A percentile compares a stretch with the other conserved stretches of the same genome.
These are phyloP conservation scores for Camelina sativa DNA, from an alignment of 345 rosid genomes.

Conservation along the genomic window DNA sequence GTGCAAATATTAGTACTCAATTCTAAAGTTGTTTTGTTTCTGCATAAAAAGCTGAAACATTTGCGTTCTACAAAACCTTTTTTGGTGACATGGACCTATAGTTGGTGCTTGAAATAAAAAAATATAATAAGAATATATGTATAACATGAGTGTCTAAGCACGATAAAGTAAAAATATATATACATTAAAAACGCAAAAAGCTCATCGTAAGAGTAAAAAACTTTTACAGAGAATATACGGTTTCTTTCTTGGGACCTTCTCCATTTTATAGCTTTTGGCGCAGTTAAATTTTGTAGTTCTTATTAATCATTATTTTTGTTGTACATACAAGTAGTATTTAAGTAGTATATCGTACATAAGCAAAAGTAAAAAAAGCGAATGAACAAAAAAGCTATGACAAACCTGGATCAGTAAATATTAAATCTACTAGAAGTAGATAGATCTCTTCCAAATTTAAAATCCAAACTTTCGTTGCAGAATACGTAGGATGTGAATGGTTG, in stretches of 20 bases:
- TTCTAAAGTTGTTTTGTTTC: constrained; percentile 31
- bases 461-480: constrained; percentile 2
- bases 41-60: constrained; percentile 42
- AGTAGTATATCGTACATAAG: background rate
- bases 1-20: constrained; percentile 13
- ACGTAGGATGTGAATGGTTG: too few relatives aligned
- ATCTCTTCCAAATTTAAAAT: background rate
- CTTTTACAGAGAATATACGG: constrained; percentile 66
- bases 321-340: too few relatives aligned
- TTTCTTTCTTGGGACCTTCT: constrained; percentile 47
- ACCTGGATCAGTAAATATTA: background rate
- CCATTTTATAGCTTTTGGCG: constrained; percentile 38
- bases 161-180: constrained; percentile 14
- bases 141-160: constrained; percentile 21
- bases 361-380: background rate
- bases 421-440: background rate
- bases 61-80: constrained; percentile 46
- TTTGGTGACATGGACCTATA: constrained; percentile 38
- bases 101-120: constrained; percentile 12
- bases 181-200: constrained; percentile 37
- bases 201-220: constrained; percentile 70
- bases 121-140: constrained; percentile 6
- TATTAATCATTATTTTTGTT: background rate
- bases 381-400: background rate
- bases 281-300: background rate